A percentile compares a stretch with the other conserved stretches of the same genome.
These are phyloP conservation scores for Boletus insuetus DNA, from an alignment of 768 basidiomycete species.

Conservation along the genomic window DNA sequence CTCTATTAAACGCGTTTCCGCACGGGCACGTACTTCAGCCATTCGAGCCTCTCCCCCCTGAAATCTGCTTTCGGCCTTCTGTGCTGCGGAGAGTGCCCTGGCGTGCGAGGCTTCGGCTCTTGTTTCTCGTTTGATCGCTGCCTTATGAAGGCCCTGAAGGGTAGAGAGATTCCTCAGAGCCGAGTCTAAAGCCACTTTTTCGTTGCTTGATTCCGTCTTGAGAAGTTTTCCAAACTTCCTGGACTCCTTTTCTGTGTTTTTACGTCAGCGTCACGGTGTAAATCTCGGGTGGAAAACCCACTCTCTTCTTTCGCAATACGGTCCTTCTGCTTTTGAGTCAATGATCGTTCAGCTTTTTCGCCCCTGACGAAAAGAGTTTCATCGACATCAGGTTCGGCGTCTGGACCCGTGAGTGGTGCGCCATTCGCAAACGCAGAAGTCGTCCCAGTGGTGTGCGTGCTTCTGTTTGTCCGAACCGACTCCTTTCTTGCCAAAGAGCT, in stretches of 20 bases:
- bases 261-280: neutral
- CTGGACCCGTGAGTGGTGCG: slow-evolving; percentile 50
- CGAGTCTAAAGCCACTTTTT: slow-evolving; percentile 57
- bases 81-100: slow-evolving; percentile 53
- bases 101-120: slow-evolving; percentile 52
- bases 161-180: slow-evolving; percentile 64
- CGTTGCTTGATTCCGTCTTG: slow-evolving; percentile 63
- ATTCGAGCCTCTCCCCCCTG: slow-evolving; percentile 59
- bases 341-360: slow-evolving; percentile 44
- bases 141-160: slow-evolving; percentile 69
- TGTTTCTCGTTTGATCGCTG: slow-evolving; percentile 62
- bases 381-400: slow-evolving; percentile 41
- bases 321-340: slow-evolving; percentile 50
- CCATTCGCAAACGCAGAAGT: slow-evolving; percentile 49
- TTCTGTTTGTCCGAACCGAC: slow-evolving; percentile 25
- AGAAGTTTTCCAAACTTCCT: slow-evolving; percentile 67
- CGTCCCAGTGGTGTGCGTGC: slow-evolving; percentile 11
- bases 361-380: slow-evolving; percentile 40
- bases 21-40: slow-evolving; percentile 47
- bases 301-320: slow-evolving; percentile 54
- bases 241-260: slow-evolving; percentile 49
- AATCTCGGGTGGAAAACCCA: slow-evolving; percentile 25
- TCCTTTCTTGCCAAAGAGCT: slow-evolving; percentile 11
- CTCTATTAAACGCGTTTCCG: slow-evolving; percentile 44
- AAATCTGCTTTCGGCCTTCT: slow-evolving; percentile 61